These are phyloP conservation scores for Chondrus crispus DNA, from an alignment of 23 red algal genomes.

Conservation along the genomic window DNA sequence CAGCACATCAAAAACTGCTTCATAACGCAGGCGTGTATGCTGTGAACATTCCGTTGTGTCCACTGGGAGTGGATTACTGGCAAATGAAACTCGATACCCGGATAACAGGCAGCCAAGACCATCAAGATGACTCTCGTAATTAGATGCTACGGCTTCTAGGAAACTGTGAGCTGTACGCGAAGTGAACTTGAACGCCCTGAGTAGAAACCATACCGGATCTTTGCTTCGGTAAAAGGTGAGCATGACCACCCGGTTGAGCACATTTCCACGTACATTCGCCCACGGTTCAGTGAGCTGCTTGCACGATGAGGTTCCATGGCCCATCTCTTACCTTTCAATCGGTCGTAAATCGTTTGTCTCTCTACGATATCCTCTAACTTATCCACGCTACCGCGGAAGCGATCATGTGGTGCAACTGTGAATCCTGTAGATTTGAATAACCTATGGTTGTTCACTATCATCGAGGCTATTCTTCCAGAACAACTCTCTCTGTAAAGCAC, in stretches of 20 bases:
- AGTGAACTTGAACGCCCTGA: neutral
- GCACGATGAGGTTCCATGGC: neutral
- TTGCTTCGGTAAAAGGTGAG: neutral
- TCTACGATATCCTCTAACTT: neutral
- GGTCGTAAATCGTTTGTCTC: neutral
- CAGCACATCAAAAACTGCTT: neutral
- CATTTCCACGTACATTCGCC: neutral
- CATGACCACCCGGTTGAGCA: neutral
- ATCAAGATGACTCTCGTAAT: neutral
- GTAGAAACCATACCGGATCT: conserved; percentile 8
- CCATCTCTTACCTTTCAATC: neutral
- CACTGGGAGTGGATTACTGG: neutral
- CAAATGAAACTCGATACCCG: neutral
- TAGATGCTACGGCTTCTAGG: neutral
- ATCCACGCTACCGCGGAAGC: neutral
- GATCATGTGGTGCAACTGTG: neutral
- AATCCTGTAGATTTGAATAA: neutral
- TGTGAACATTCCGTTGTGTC: neutral
- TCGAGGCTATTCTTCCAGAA: neutral
- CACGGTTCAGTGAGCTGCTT: neutral
- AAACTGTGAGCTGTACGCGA: conserved; percentile 7
- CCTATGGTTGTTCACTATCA: neutral
- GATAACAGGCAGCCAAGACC: neutral
- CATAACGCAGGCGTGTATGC: neutral
- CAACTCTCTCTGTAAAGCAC: neutral